Conservation (phyloP, 768 basidiomycete species). For the Lactarius sp. region DNA sequence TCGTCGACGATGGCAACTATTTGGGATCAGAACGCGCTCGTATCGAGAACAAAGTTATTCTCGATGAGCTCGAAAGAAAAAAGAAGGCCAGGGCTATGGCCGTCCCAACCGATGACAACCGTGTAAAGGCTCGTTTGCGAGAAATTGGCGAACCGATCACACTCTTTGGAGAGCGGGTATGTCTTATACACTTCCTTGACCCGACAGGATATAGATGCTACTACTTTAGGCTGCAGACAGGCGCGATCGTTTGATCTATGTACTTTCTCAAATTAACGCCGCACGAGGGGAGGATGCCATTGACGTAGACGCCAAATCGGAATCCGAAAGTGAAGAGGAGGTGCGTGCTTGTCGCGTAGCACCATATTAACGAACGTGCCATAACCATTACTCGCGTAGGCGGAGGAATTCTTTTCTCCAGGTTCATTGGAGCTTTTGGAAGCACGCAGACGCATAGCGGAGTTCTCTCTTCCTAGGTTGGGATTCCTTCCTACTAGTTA, state of each 20-base stretch:
- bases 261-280: conserved; percentile 89
- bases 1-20: conserved; percentile 76
- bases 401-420: conserved; percentile 94
- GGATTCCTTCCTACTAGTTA: conserved; percentile 49
- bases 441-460: conserved; percentile 80
- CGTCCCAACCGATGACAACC: conserved; percentile 94
- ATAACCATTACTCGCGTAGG: conserved; percentile 38
- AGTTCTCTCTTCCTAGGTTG: conserved; percentile 94
- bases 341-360: conserved; percentile 34
- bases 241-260: conserved; percentile 90
- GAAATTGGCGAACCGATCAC: conserved; percentile 97
- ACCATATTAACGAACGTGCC: not conserved
- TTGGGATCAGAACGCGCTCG: conserved; percentile 68
- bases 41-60: conserved; percentile 77
- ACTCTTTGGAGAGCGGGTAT: conserved; percentile 92
- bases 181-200: conserved; percentile 32
- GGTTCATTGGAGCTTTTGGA: conserved; percentile 84
- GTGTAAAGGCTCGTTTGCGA: conserved; percentile 82
- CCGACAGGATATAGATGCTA: conserved; percentile 22
- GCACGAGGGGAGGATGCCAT: conserved; percentile 79
- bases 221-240: conserved; percentile 81
- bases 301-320: conserved; percentile 66
- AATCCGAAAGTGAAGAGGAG: conserved; percentile 72
- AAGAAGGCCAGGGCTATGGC: conserved; percentile 91
- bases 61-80: conserved; percentile 96